These are phyloP conservation scores for Gastrolobium villosum DNA, from an alignment of 306 rosid species.

Conservation along the genomic window DNA sequence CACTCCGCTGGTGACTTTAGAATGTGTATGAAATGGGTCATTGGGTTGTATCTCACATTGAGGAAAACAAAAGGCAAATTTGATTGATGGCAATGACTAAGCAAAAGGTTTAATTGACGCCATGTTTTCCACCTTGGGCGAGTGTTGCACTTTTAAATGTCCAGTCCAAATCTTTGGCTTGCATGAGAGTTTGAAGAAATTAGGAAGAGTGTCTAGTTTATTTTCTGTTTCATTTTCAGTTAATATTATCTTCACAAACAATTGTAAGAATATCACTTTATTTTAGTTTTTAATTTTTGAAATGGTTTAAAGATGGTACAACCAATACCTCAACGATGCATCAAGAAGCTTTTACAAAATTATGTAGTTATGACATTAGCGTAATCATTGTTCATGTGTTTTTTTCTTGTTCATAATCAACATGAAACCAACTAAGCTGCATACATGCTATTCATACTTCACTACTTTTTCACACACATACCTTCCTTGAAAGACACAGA, in stretches of 20 bases:
- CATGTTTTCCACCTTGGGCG: conserved; percentile 2
- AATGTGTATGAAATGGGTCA: conserved; percentile 4
- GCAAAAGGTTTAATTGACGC: conserved; percentile 26
- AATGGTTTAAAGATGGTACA: neutral
- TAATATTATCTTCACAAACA: neutral
- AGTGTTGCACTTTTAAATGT: conserved; percentile 8
- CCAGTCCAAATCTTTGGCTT: neutral
- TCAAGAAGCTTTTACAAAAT: too few relatives aligned
- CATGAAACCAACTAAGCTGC: neutral
- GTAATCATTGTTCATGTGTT: too few relatives aligned
- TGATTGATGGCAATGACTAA: conserved; percentile 28
- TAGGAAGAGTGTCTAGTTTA: neutral
- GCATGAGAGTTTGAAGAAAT: neutral
- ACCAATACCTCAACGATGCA: neutral
- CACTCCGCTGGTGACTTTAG: neutral
- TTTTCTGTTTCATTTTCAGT: neutral
- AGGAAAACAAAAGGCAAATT: conserved; percentile 14
- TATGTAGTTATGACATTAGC: too few relatives aligned
- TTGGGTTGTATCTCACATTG: conserved; percentile 30
- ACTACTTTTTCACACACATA: neutral
- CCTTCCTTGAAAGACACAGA: neutral
- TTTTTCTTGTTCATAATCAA: too few relatives aligned
- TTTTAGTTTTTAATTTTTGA: neutral
- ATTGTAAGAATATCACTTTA: too few relatives aligned
- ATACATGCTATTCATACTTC: neutral